Percentiles rank a stretch among this genome's conserved stretches.
phyloP scores from a whole-genome alignment of 2,329 filamentous ascomycete species.

The Cladosporium oxysporum region DNA sequence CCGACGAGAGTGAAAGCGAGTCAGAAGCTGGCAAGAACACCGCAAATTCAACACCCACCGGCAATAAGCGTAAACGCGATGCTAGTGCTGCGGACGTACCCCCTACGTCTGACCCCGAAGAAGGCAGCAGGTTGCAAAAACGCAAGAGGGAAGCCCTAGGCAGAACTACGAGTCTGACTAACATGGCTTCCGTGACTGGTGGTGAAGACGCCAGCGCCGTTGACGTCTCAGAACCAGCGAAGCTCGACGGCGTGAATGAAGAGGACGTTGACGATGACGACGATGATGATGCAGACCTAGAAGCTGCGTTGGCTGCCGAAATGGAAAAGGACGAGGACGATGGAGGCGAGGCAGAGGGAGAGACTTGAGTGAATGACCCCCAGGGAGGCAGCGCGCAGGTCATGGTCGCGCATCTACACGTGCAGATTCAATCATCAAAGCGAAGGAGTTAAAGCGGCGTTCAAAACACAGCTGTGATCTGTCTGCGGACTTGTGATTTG shows the following conservation, averaged over 20 bases:
- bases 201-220: slow-evolving; percentile 42
- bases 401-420: not conserved
- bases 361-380: not conserved
- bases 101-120: slow-evolving; percentile 43
- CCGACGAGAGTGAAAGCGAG: slow-evolving; percentile 36
- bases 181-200: slow-evolving; percentile 38
- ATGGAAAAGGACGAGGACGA: slow-evolving; percentile 43
- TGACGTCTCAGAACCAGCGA: slow-evolving; percentile 46
- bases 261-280: slow-evolving; percentile 27
- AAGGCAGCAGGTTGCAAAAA: slow-evolving; percentile 47
- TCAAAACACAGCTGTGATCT: not conserved
- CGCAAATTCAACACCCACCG: slow-evolving; percentile 27
- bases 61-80: slow-evolving; percentile 35
- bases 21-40: slow-evolving; percentile 2
- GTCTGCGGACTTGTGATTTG: not conserved
- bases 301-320: slow-evolving; percentile 54
- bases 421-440: not conserved
- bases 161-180: slow-evolving; percentile 50
- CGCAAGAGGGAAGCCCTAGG: slow-evolving; percentile 51
- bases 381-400: not conserved
- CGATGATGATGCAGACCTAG: slow-evolving; percentile 54
- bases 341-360: slow-evolving; percentile 23
- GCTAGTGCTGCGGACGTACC: slow-evolving; percentile 37
- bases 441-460: slow-evolving; percentile 8
- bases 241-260: slow-evolving; percentile 29